Base-by-base conservation (phyloP, 805 yeast genomes). In the Saccharomycopsis olivae region DNA sequence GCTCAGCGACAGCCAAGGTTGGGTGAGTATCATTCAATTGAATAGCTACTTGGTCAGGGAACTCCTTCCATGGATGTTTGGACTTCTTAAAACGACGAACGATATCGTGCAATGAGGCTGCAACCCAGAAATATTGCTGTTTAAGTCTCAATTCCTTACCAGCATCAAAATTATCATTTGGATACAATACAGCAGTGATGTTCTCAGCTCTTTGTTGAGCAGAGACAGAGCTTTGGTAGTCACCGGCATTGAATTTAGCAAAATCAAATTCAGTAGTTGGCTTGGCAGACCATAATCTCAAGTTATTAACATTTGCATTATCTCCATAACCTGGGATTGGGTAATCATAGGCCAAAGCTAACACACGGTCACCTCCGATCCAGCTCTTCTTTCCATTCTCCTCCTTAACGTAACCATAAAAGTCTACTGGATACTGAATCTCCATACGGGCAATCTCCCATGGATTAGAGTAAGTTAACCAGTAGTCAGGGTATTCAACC, bases 81-180 rank as follows among this genome's bases (percentile, higher is more conserved):
- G 77, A 59, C 64, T 88, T 88, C 60, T 86, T 79, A 64, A 82
- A 87, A 54, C 96, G 73, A 57, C 96, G 78, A 32, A 87, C 75
- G 51, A 87, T 87, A 59, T 87, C 96, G 53, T 82, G 86, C 51
- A 88, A 69, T 13, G 95, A 84, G 25, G 96, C 96, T 38, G 94
- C 78, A 39, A 88, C 95, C 96, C 96, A 87, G 64, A 87, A 88
- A 62, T 86, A 88, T 62, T 87, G 96, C 65, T 87, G 96, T 61
- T 88, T 88, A 60, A 87, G 73, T 57, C 96, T 75, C 55, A 87
- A 69, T 58, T 85, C 95, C 61, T 88, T 87, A 53, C 96, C 96
- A 49, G 75, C 72, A 54, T 83, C 81, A 58, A 87, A 88, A 60
- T 87, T 88, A 59, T 87, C 96, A 61, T 87, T 87, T 49, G 96